A percentile compares a stretch with the other conserved stretches of the same genome.
Conservation (phyloP, 1,139 yeast species). For the Pichia kudriavzevii region DNA sequence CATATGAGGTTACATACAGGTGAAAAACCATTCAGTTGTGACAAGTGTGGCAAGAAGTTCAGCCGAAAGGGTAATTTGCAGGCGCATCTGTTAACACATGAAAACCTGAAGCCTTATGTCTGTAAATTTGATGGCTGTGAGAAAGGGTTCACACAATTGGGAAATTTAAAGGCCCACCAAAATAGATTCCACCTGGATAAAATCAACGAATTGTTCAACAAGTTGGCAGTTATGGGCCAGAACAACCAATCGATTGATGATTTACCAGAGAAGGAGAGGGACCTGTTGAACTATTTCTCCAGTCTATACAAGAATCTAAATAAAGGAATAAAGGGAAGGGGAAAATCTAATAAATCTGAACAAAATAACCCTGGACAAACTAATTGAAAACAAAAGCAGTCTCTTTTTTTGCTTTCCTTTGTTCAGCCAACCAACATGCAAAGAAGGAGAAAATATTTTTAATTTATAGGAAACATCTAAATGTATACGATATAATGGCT, state of each 20-base stretch:
- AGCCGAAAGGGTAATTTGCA: constrained; percentile 87
- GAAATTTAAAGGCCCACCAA: constrained; percentile 90
- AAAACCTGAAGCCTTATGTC: constrained; percentile 66
- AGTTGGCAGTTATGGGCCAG: constrained; percentile 48
- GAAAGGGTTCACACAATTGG: constrained; percentile 83
- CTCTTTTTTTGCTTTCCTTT: too few species aligned
- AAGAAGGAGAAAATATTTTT: too few species aligned
- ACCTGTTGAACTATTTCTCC: constrained; percentile 67
- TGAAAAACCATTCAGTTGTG: constrained; percentile 79
- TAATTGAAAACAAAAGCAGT: too few species aligned
- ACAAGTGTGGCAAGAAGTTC: constrained; percentile 62
- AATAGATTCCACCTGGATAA: constrained; percentile 78
- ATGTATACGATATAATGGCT: too few species aligned
- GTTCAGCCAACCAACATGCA: too few species aligned
- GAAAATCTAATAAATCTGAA: constrained; percentile 33
- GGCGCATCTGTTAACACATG: constrained; percentile 78
- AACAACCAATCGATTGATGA: constrained; percentile 36
- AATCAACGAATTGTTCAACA: constrained; percentile 54
- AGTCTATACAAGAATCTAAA: constrained; percentile 79
- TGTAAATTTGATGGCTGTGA: constrained; percentile 79
- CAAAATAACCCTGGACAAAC: too few species aligned
- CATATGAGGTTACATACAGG: constrained; percentile 88
- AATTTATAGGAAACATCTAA: too few species aligned
- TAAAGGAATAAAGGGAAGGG: constrained; percentile 87
- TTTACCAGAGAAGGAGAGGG: constrained; percentile 56